phyloP scores from a whole-genome alignment of 2,329 filamentous ascomycete species.

The Ambrosiella cleistominuta region DNA sequence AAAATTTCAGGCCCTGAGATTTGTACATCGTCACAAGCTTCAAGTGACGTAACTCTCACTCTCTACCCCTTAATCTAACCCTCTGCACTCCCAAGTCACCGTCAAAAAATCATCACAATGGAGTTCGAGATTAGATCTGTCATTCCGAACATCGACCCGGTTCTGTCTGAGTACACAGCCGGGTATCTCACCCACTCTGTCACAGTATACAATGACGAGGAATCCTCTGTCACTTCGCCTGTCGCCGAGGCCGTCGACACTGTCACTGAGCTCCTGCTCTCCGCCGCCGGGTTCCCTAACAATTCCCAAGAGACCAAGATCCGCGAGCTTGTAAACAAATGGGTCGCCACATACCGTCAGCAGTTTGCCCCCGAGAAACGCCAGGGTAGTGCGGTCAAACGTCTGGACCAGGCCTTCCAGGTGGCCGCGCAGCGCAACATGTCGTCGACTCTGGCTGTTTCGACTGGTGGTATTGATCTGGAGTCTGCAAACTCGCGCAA shows the following conservation, averaged over 20 bases:
- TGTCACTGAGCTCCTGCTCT: constrained; percentile 77
- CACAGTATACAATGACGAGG: constrained; percentile 62
- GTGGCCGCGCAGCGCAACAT: constrained; percentile 89
- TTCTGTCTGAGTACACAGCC: constrained; percentile 81
- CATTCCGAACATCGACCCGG: constrained; percentile 71
- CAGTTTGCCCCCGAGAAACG: constrained; percentile 54
- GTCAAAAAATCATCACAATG: constrained; percentile 33
- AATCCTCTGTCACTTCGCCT: constrained; percentile 52
- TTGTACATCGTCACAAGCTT: background rate
- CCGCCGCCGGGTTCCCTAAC: constrained; percentile 73
- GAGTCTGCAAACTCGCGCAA: constrained; percentile 87
- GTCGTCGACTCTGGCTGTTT: constrained; percentile 81
- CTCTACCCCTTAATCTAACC: background rate
- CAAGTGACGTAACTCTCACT: background rate
- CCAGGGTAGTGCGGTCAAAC: constrained; percentile 59
- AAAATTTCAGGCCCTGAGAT: background rate
- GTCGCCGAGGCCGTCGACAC: constrained; percentile 67
- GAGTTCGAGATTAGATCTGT: constrained; percentile 73
- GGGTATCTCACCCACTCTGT: constrained; percentile 92
- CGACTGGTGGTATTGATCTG: constrained; percentile 70
- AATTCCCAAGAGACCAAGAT: constrained; percentile 58
- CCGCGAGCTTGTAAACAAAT: constrained; percentile 70
- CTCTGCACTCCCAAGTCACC: background rate
- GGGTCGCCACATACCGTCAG: constrained; percentile 65
- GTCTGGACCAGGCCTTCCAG: constrained; percentile 86